A percentile compares a stretch with the other conserved stretches of the same genome.
These are phyloP conservation scores for Orbilia ellipsospora DNA, from an alignment of 2,329 filamentous ascomycete species.

Conservation along the genomic window DNA sequence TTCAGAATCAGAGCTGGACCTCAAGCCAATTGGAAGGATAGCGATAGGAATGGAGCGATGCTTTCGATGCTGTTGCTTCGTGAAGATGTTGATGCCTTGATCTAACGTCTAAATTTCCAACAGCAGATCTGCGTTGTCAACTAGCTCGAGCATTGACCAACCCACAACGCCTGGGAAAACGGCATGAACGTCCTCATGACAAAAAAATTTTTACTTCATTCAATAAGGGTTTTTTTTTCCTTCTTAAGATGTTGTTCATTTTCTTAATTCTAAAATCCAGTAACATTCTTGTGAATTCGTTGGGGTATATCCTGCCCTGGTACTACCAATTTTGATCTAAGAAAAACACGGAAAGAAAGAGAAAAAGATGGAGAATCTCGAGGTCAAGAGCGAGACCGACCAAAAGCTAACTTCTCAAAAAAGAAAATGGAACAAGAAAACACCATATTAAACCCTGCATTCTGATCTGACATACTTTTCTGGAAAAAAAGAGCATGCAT, in stretches of 20 bases:
- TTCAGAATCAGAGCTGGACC: too few relatives aligned
- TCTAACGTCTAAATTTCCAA: not conserved
- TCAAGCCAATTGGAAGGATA: too few relatives aligned
- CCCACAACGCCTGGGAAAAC: too few relatives aligned
- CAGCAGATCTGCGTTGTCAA: not conserved
- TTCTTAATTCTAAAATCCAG: conserved; percentile 27
- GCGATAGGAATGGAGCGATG: too few relatives aligned
- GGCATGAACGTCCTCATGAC: not conserved
- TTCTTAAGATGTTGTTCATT: conserved; percentile 2
- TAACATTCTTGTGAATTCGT: conserved; percentile 31
- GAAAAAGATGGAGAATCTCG: not conserved
- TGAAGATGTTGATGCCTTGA: not conserved
- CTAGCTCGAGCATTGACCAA: not conserved
- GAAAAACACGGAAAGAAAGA: conserved; percentile 19
- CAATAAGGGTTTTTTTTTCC: not conserved
- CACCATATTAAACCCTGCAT: conserved; percentile 30
- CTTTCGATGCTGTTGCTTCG: too few relatives aligned
- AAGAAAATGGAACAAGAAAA: conserved; percentile 8
- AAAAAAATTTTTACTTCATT: not conserved
- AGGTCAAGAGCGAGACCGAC: too few relatives aligned
- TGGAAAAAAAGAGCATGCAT: conserved; percentile 3
- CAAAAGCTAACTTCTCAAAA: not conserved
- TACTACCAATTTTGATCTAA: conserved; percentile 51
- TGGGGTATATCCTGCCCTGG: conserved; percentile 53
- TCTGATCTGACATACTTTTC: conserved; percentile 28